Evolutionary conservation across 495 filamentous ascomycete species (phyloP).

Genomic region (Penicillium manginii): DNA sequence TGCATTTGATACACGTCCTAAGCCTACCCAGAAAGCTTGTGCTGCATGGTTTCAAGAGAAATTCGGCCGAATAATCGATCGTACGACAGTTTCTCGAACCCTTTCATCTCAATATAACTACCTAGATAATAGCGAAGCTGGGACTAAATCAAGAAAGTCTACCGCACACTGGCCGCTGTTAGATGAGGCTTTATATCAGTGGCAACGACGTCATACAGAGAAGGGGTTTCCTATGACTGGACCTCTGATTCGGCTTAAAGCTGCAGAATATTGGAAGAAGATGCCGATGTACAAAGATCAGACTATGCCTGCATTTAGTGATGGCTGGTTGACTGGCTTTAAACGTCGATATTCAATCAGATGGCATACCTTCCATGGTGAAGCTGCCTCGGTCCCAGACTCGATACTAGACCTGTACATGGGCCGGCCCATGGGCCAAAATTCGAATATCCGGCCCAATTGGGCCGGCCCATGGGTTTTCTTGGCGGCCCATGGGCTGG

Average conservation of each 20-base stretch:
- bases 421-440: too few relatives aligned
- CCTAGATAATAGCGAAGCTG: constrained; percentile 1
- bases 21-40: too few relatives aligned
- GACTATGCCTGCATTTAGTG: constrained; percentile 9
- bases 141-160: not conserved
- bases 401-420: too few relatives aligned
- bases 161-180: constrained; percentile 8
- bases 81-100: not conserved
- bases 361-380: constrained; percentile 15
- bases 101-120: constrained; percentile 5
- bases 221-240: constrained; percentile 8
- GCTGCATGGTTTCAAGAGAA: too few relatives aligned
- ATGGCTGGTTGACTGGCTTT: constrained; percentile 9
- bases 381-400: constrained; percentile 14
- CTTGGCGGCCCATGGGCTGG: too few relatives aligned
- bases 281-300: constrained; percentile 13
- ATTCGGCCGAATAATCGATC: not conserved
- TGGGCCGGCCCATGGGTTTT: too few relatives aligned
- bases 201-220: constrained; percentile 6
- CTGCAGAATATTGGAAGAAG: constrained; percentile 14
- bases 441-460: too few relatives aligned
- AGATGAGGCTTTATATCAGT: constrained; percentile 9
- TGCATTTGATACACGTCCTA: too few relatives aligned
- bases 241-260: constrained; percentile 11
- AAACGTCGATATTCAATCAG: constrained; percentile 11